Conservation (phyloP, 805 yeast genomes). For the Candida cerambycidarum region DNA sequence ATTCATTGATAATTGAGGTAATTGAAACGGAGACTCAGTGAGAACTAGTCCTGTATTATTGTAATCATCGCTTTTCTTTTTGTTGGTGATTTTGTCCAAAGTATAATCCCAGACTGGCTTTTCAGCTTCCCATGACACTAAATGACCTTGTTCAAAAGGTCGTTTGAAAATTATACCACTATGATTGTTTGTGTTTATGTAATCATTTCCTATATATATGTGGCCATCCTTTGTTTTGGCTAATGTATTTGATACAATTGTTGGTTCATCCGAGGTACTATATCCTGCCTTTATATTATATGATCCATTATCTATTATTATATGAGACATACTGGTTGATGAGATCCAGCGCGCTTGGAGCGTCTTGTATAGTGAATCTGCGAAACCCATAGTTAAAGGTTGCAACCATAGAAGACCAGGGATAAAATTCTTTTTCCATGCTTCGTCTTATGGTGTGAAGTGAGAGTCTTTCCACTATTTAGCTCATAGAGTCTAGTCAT, state of each 20-base stretch:
- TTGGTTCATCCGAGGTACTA: slow-evolving; percentile 34
- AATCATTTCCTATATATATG: slow-evolving; percentile 68
- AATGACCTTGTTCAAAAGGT: slow-evolving; percentile 86
- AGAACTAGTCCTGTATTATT: slow-evolving; percentile 54
- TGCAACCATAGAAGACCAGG: no score
- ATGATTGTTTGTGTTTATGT: slow-evolving; percentile 64
- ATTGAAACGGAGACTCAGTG: slow-evolving; percentile 78
- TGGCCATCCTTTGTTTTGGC: slow-evolving; percentile 74
- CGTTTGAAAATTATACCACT: slow-evolving; percentile 73
- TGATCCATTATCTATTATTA: slow-evolving; percentile 89
- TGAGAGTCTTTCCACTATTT: no score
- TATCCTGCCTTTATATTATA: slow-evolving; percentile 64
- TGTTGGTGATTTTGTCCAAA: slow-evolving; percentile 31
- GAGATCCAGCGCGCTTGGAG: no score
- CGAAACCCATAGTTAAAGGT: no score
- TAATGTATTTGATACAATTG: slow-evolving; percentile 64
- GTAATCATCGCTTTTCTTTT: slow-evolving; percentile 19
- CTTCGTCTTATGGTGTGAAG: no score
- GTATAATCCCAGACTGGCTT: slow-evolving; percentile 88
- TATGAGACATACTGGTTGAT: slow-evolving; percentile 6
- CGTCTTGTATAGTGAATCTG: no score
- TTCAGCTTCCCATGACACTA: slow-evolving; percentile 88
- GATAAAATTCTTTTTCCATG: no score
- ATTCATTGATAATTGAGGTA: slow-evolving; percentile 78
- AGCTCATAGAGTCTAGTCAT: no score